These are phyloP conservation scores for Globisporangium megalacanthum DNA, from an alignment of 352 stramenopile species.

Conservation along the genomic window DNA sequence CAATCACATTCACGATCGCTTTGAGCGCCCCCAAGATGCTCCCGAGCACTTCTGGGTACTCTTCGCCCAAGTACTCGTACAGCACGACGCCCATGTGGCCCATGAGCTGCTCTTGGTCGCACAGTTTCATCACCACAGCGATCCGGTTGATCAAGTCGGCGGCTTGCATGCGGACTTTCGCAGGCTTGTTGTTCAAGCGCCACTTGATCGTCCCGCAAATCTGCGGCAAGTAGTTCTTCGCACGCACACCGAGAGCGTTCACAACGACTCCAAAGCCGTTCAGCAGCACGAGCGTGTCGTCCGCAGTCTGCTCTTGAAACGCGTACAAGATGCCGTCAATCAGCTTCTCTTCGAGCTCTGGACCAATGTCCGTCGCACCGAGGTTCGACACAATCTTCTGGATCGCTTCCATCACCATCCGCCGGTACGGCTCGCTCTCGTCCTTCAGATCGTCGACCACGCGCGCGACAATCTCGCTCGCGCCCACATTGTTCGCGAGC, in stretches of 20 bases:
- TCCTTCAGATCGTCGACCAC: constrained; percentile 99
- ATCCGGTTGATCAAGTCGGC: constrained; percentile 98
- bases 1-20: constrained; percentile 99
- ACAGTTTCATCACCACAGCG: constrained; percentile 98
- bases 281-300: constrained; percentile 95
- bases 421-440: constrained; percentile 97
- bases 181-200: constrained; percentile 98
- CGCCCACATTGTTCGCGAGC: constrained; percentile 98
- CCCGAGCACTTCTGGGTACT: constrained; percentile 98
- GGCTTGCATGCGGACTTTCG: constrained; percentile 98
- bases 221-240: constrained; percentile 98
- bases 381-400: constrained; percentile 98
- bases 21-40: constrained; percentile 98
- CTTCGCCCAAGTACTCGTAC: constrained; percentile 99
- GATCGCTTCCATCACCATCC: constrained; percentile 99
- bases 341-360: constrained; percentile 97
- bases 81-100: constrained; percentile 98
- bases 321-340: constrained; percentile 99
- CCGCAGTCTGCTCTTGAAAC: constrained; percentile 97
- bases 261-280: constrained; percentile 98
- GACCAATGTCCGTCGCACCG: constrained; percentile 94
- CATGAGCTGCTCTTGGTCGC: constrained; percentile 98
- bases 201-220: constrained; percentile 99
- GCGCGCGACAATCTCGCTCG: constrained; percentile 95
- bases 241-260: constrained; percentile 95